A percentile compares a stretch with the other conserved stretches of the same genome.
Evolutionary conservation across 2,329 filamentous ascomycete species (phyloP).

Genomic region (Fusarium nematophilum): DNA sequence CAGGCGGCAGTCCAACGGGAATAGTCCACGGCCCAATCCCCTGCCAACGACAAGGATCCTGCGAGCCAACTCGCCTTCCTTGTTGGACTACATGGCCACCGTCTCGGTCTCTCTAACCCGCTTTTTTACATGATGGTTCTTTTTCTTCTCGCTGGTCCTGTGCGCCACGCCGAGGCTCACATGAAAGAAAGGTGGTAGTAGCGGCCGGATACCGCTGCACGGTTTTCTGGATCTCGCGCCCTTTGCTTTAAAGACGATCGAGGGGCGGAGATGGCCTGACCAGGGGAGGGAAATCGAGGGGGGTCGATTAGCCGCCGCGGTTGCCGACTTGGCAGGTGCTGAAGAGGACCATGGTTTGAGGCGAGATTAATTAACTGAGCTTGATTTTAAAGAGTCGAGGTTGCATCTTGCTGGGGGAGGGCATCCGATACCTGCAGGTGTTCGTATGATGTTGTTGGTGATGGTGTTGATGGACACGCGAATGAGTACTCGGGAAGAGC

Average conservation of each 20-base stretch:
- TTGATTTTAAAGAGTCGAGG: conserved; percentile 3
- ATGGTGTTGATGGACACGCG: neutral
- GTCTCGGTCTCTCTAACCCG: conserved; percentile 11
- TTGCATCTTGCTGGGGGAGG: neutral
- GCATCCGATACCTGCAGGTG: too few relatives aligned
- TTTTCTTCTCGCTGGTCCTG: too few relatives aligned
- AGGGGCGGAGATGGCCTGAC: conserved; percentile 11
- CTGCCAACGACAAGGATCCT: conserved; percentile 18
- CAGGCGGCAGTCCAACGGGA: conserved; percentile 26
- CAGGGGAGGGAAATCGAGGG: conserved; percentile 11
- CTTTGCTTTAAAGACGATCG: neutral
- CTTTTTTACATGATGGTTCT: conserved; percentile 17
- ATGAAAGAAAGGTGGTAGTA: conserved; percentile 25
- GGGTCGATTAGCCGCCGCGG: too few relatives aligned
- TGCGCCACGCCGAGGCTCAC: conserved; percentile 42
- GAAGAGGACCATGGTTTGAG: neutral
- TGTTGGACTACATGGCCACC: conserved; percentile 23
- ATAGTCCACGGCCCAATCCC: conserved; percentile 10
- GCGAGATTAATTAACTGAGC: neutral
- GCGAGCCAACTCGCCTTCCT: conserved; percentile 36
- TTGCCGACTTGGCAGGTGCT: conserved; percentile 32
- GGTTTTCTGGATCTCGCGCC: neutral
- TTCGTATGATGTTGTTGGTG: neutral
- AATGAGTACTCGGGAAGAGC: neutral
- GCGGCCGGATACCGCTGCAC: neutral